phyloP scores from a whole-genome alignment of 805 yeast species.

The Ogataea paraovalis region DNA sequence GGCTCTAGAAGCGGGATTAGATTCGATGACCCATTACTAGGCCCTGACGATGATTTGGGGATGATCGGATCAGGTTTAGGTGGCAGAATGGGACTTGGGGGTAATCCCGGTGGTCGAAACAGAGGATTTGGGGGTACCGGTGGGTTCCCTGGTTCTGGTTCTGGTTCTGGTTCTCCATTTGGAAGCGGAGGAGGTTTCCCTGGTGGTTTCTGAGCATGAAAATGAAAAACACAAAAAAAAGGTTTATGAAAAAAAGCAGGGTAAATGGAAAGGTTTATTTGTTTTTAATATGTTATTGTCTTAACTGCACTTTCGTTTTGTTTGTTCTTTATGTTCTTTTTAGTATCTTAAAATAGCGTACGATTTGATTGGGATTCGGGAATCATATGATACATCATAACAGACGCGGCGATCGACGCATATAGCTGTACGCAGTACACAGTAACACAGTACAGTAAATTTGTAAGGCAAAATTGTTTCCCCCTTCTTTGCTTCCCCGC shows the following conservation, averaged over 20 bases:
- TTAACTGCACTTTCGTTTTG: too few species aligned
- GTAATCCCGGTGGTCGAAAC: conserved; percentile 11
- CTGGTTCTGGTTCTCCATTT: background rate
- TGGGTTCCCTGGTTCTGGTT: conserved; percentile 3
- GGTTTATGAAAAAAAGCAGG: background rate
- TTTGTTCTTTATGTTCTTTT: too few species aligned
- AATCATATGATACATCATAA: too few species aligned
- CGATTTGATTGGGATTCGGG: too few species aligned
- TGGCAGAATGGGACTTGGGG: conserved; percentile 30
- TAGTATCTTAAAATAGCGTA: too few species aligned
- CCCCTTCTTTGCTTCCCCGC: conserved; percentile 1
- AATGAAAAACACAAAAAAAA: background rate
- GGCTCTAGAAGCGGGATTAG: conserved; percentile 34
- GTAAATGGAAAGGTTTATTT: background rate
- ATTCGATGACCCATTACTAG: conserved; percentile 48
- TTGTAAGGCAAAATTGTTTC: too few species aligned
- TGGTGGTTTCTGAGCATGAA: conserved; percentile 5
- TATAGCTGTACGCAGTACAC: too few species aligned
- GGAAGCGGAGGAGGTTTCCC: conserved; percentile 1
- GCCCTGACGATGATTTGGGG: conserved; percentile 41
- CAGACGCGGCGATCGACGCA: background rate
- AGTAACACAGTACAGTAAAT: too few species aligned
- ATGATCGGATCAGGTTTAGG: conserved; percentile 45
- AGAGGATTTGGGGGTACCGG: conserved; percentile 11
- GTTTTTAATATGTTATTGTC: too few species aligned